Conservation (phyloP, 2,329 filamentous ascomycete genomes). For the Verticillium tricorpus region DNA sequence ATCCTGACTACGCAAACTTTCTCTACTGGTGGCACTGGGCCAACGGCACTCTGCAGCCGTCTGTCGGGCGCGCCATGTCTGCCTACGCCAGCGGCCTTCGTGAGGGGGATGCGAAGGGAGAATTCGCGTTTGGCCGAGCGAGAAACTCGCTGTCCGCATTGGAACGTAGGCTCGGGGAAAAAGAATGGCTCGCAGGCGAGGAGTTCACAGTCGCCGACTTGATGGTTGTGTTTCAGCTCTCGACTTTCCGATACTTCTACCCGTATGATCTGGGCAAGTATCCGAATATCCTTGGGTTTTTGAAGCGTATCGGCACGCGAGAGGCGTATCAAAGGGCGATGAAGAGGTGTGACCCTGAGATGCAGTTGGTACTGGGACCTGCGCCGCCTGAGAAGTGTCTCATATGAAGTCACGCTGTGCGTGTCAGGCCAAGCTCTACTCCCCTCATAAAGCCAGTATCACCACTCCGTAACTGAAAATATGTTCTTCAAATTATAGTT, state of each 20-base stretch:
- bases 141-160: conserved; percentile 17
- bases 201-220: conserved; percentile 63
- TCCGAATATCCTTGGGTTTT: conserved; percentile 37
- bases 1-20: conserved; percentile 53
- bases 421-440: too few species aligned
- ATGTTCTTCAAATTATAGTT: too few species aligned
- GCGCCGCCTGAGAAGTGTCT: not conserved
- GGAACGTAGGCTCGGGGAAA: conserved; percentile 42
- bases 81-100: conserved; percentile 18
- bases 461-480: too few species aligned
- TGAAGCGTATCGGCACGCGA: conserved; percentile 37
- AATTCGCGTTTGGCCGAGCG: not conserved
- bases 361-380: conserved; percentile 21
- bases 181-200: conserved; percentile 53
- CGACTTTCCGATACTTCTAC: conserved; percentile 53
- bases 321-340: conserved; percentile 43
- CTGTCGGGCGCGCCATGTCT: conserved; percentile 30
- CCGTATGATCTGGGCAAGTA: conserved; percentile 36
- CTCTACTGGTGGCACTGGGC: conserved; percentile 62
- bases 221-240: conserved; percentile 57
- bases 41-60: conserved; percentile 38
- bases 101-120: conserved; percentile 17
- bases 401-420: not conserved
- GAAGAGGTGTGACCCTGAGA: conserved; percentile 42
- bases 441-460: not conserved